Evolutionary conservation across 371 early-diverging fungal genomes (phyloP), one percentile per base, ranked within the genome.

Genomic region (Mucor lusitanicus): DNA sequence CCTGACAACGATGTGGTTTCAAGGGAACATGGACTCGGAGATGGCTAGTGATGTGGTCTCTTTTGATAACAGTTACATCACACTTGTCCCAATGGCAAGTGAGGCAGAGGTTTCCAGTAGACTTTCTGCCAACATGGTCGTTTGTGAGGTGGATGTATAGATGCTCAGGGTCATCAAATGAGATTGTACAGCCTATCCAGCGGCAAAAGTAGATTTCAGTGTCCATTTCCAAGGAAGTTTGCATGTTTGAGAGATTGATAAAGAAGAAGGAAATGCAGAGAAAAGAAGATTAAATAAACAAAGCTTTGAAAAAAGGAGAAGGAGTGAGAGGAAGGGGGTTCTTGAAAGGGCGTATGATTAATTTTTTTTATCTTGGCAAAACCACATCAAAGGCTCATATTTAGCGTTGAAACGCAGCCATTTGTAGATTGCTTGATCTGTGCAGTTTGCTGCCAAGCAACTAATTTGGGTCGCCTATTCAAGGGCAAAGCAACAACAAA

Each of bases 11-110:
- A 79, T 93, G 88, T 21, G 96, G 97, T 75, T 95, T 95, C 30
- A 94, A 85, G n/a, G 95, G 90, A 23, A 97, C 88, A 76, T 97
- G 98, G 23, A 95, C 92, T 66, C 95, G 83, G 63, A 97, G 76
- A 74, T 97, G 98, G 23, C 93, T 92, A 19, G 96, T 96, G 65
- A 97, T 92, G 74, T 97, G 98, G 80, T 97, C 97, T 69, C 98
- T 82, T 81, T 97, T 97, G 39, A 85, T 75, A 21, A 91, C 89
- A 27, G 81, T 78, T 33, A 90, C 86, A 39, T 80, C 78, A 79
- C 98, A 97, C 56, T 84, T 87, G 21, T 89, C 90, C 97, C 97
- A 97, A 61, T 87, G 86, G 76, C 98, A 97, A 53, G 83, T 85
- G 23, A 97, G 85, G 65, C 94, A 94, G 30, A 97, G 85, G 75